Evolutionary conservation across 305 asterid genomes (phyloP), one percentile per base, ranked within the genome.

Genomic region (Rubia tinctorum): DNA sequence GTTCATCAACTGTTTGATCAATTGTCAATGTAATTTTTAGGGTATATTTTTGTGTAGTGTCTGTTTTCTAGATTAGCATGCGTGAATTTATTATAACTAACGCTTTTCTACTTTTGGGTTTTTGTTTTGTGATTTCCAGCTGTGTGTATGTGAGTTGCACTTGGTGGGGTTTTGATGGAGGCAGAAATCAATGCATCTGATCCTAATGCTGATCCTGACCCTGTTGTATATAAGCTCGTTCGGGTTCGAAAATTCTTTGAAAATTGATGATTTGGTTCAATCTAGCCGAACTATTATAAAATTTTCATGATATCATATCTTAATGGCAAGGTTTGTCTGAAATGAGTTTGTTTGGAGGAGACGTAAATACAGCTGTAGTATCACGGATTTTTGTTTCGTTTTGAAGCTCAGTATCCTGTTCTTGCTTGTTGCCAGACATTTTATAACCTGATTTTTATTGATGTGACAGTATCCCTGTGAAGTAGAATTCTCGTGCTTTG

Each of bases 141-240:
- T 73, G 18, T 18, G 71, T 77, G 78, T 79, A 45, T 77, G 74
- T 79, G 78, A 84, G 90, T 80, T 84, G 77, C 78, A 69, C 80
- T 47, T 84, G 85, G 83, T 79, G 84, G 75, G 76, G 77, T 73
- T 68, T 66, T 80, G 44, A 91, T 91, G 97, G 98, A 83, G 76
- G 75, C 86, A 72, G 72, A 72, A 66, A 77, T 59, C 68, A 39
- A 43, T 53, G 60, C 60, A 47, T 72, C 68, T 20, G 74, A 45
- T 49, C 72, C 53, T 79, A 37, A 39, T 65, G 43, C 68, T 63
- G 93, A 84, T 83, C 96, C 92, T 75, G 94, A 83, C 82, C 96
- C 96, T 63, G 84, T 93, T 79, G 89, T 90, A 72, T 93, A 93
- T 81, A 88, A 90, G 88, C 98, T 89, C 76, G 97, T 90, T 79